Evolutionary conservation across 495 filamentous ascomycete species (phyloP), one percentile per base, ranked within the genome.

Genomic region (Penicillium desertorum): DNA sequence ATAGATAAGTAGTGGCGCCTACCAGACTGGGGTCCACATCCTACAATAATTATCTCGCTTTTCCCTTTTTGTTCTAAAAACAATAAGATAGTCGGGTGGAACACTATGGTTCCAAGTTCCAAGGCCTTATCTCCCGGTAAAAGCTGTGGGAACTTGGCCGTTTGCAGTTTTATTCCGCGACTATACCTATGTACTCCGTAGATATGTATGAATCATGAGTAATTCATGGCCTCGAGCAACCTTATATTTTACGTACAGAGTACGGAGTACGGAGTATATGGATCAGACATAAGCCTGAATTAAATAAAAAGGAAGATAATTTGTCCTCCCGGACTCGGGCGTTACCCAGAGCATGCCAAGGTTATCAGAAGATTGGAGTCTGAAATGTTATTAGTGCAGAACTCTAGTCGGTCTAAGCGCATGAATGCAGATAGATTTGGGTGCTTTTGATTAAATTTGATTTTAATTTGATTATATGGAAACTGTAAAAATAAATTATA

Each of bases 1-100:
- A 60, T 60, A 51, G 60, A 60, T 60, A 51, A 54, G 41, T 27
- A 46, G 52, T 44, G n/a, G 51, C 23, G 50, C 10, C 14, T 16
- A 32, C 27, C 12, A 34, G 25, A 27, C 44, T 17, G 30, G 30
- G 53, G 39, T 43, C 52, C 52, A 36, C 30, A 32, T 30, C 25
- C 53, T 48, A 19, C 19, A 7, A 44, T 23, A 44, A 44, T 22
- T 14, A 44, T 43, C 19, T 20, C 8, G 17, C 16, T 5, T 20
- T 27, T n/a, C 16, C 17, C 27, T 34, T 48, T 32, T 32, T 48
- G 1, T 5, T 14, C 5, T 12, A 29, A 17, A 17, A 46, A 25
- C 41, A 45, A 45, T 45, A 45, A 45, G 29, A 48, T n/a, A 34
- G 16, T 32, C 29, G 11, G 45, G 17, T 48, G 45, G 32, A 48